Evolutionary conservation across 176 grass and related monocot genomes (phyloP), one percentile per base, ranked within the genome.

Genomic region (Musa itinerans): DNA sequence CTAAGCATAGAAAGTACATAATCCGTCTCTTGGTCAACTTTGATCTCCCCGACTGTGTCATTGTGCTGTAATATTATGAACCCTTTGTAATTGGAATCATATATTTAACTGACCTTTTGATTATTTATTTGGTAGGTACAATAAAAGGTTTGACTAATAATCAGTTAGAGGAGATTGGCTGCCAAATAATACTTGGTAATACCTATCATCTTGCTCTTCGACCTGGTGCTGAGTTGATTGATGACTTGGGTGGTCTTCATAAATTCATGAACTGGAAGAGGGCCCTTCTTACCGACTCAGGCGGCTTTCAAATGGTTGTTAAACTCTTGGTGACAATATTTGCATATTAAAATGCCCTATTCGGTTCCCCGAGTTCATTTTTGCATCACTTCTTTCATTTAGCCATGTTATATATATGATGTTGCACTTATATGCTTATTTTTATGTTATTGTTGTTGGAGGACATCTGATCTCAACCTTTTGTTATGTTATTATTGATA

Each of bases 211-310:
- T 98, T 75, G 90, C 87, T 77, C 86, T 98, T 54, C 90, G 94
- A 68, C 94, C 90, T 78, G 90, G 94, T 73, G 87, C 90, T 81
- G 82, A 83, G 83, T 82, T 98, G 80, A 91, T 98, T 71, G 88
- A 93, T 86, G 90, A 98, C 17, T 80, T 93, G 69, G 94, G 94
- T 55, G 90, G 94, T 68, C 94, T 98, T 81, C 94, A 98, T 72
- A 98, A 86, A 79, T 91, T 98, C 82, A 98, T 98, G 94, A 98
- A 93, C 83, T 98, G 94, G 94, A 93, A 98, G 83, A 89, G 94
- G 76, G 90, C 83, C 75, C 76, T 98, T 52, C 88, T 98, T 66
- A 98, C 94, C 59, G 94, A 98, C 83, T 98, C 94, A 14, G 94
- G 94, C 29, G 94, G 94, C 85, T 98, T 98, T 80, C 94, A 98